phyloP scores from a whole-genome alignment of 768 basidiomycete genomes.

The Psilocybe cubensis region DNA sequence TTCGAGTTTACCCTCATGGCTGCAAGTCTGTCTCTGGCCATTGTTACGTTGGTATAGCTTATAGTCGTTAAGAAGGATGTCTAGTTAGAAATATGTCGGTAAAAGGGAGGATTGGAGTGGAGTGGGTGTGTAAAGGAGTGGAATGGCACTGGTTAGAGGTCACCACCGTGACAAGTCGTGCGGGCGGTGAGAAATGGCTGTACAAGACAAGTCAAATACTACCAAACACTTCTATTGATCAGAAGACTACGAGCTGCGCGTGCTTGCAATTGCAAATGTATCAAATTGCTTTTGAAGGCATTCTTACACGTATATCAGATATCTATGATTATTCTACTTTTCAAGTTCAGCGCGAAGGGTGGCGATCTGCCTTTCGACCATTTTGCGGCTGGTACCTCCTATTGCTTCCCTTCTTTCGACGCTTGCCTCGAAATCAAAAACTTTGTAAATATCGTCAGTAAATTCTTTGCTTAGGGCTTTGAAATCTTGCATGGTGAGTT shows the following conservation, averaged over 20 bases:
- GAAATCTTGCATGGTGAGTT: slow-evolving; percentile 81
- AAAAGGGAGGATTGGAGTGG: slow-evolving; percentile 13
- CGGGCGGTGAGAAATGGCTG: slow-evolving; percentile 23
- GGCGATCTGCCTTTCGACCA: slow-evolving; percentile 84
- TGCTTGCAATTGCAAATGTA: background rate
- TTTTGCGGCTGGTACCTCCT: slow-evolving; percentile 86
- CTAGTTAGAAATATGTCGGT: slow-evolving; percentile 23
- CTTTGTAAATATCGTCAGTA: slow-evolving; percentile 73
- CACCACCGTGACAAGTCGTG: slow-evolving; percentile 18
- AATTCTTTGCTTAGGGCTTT: slow-evolving; percentile 77
- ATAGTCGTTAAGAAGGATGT: slow-evolving; percentile 21
- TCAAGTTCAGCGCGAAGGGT: slow-evolving; percentile 66
- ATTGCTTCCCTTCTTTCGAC: slow-evolving; percentile 93
- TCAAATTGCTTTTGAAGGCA: background rate
- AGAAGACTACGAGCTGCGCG: background rate
- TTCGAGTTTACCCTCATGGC: slow-evolving; percentile 67
- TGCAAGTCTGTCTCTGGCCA: slow-evolving; percentile 92
- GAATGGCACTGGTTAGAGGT: slow-evolving; percentile 19
- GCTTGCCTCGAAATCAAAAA: slow-evolving; percentile 95
- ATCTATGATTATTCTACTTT: slow-evolving; percentile 23
- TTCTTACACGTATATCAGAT: background rate
- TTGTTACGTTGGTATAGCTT: slow-evolving; percentile 30
- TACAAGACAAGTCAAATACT: slow-evolving; percentile 21
- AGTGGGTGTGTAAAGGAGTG: slow-evolving; percentile 20
- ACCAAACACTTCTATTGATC: slow-evolving; percentile 15